Conservation (phyloP, 2,329 filamentous ascomycete species). For the Daldinia eschscholtzii region DNA sequence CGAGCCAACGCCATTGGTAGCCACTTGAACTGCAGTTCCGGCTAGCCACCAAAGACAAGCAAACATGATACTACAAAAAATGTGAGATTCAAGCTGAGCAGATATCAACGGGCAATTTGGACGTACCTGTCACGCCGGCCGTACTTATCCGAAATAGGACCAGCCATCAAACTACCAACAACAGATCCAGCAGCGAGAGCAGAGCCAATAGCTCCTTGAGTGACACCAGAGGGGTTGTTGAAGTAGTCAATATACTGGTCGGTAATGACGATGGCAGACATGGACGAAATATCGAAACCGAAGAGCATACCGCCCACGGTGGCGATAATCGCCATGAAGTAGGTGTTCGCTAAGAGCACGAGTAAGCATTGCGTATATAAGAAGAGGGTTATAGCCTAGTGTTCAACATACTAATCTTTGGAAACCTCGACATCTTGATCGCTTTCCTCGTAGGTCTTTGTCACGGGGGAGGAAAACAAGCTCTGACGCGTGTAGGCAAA, state of each 20-base stretch:
- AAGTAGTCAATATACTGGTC: constrained; percentile 66
- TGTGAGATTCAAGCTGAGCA: constrained; percentile 25
- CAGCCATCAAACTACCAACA: constrained; percentile 62
- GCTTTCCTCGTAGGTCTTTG: constrained; percentile 25
- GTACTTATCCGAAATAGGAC: constrained; percentile 62
- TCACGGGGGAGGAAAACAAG: constrained; percentile 22
- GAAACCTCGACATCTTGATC: constrained; percentile 48
- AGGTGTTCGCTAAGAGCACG: constrained; percentile 47
- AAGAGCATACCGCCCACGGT: constrained; percentile 56
- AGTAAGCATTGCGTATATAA: constrained; percentile 31
- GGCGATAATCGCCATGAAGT: constrained; percentile 51
- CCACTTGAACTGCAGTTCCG: constrained; percentile 71
- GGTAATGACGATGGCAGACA: constrained; percentile 68
- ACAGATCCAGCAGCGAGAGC: constrained; percentile 66
- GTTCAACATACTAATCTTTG: constrained; percentile 49
- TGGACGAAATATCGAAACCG: constrained; percentile 70
- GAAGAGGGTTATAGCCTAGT: neutral
- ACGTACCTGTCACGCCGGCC: constrained; percentile 58
- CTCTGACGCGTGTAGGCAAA: constrained; percentile 27
- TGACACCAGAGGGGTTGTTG: constrained; percentile 59
- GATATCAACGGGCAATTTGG: neutral
- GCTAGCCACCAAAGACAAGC: constrained; percentile 64
- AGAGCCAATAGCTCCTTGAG: constrained; percentile 66
- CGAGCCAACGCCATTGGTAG: constrained; percentile 68
- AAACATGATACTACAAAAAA: constrained; percentile 56